phyloP scores from a whole-genome alignment of 805 yeast genomes.

The Sugiyamaella boreocaroliniensis region DNA sequence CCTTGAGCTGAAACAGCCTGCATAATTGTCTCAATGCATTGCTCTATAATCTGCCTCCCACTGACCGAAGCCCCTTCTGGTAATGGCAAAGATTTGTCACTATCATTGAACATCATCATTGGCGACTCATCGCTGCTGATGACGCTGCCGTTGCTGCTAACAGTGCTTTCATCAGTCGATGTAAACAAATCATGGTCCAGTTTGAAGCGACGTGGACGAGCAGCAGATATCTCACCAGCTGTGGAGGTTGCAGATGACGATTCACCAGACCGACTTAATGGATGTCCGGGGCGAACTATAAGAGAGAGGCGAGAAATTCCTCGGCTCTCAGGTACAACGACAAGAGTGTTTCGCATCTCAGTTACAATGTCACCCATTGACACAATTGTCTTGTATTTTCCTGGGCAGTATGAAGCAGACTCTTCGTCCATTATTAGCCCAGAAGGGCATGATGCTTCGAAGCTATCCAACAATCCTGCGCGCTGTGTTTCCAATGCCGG shows the following conservation, averaged over 20 bases:
- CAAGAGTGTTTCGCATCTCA: not conserved
- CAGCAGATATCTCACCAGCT: not conserved
- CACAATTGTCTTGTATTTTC: not conserved
- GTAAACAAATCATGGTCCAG: not conserved
- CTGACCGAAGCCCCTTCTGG: not conserved
- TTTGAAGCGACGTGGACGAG: not conserved
- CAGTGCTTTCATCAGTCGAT: not conserved
- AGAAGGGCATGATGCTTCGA: not conserved
- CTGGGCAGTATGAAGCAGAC: not conserved
- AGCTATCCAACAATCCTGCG: not conserved
- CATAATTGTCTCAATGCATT: conserved; percentile 2
- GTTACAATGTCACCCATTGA: not conserved
- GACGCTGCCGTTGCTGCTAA: not conserved
- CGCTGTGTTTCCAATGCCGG: not conserved
- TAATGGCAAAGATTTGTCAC: not conserved
- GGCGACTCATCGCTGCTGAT: not conserved
- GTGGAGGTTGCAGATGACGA: not conserved
- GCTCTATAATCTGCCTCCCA: not conserved
- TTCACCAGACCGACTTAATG: not conserved
- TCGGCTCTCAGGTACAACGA: not conserved
- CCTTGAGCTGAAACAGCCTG: conserved; percentile 5
- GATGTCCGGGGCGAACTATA: not conserved
- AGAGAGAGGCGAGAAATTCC: not conserved
- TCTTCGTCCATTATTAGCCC: not conserved
- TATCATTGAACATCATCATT: not conserved